Percentiles rank a stretch among this genome's conserved stretches.
These are phyloP conservation scores for Macrolepiota fuliginosa DNA, from an alignment of 768 basidiomycete genomes.

Conservation along the genomic window DNA sequence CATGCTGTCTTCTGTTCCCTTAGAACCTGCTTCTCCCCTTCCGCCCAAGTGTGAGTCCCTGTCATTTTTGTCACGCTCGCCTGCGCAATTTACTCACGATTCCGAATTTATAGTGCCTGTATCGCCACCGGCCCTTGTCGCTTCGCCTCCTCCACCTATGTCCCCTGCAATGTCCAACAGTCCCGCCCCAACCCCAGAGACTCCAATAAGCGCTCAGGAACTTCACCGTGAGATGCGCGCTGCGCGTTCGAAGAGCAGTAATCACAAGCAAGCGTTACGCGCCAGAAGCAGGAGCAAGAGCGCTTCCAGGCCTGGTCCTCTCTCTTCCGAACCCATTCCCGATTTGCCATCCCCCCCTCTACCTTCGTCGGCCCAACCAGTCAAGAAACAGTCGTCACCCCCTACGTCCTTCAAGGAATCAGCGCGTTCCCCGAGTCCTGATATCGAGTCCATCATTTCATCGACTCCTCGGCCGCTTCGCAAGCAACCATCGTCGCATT, in stretches of 20 bases:
- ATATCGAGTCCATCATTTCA: constrained; percentile 24
- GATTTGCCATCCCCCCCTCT: background rate
- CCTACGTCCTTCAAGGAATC: constrained; percentile 1
- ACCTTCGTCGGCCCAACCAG: background rate
- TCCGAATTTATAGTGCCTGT: background rate
- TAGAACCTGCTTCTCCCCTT: background rate
- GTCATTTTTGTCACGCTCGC: background rate
- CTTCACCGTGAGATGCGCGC: constrained; percentile 3
- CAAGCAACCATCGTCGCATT: constrained; percentile 1
- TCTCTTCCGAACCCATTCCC: background rate
- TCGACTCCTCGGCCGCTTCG: constrained; percentile 19
- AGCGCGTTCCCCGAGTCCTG: constrained; percentile 21
- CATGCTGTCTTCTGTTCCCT: background rate
- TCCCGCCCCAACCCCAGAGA: background rate
- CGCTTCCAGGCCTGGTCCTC: background rate
- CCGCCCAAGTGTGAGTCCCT: background rate
- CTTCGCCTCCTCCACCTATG: background rate
- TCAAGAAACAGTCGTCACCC: background rate
- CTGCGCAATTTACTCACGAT: background rate
- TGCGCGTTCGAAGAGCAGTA: constrained; percentile 3
- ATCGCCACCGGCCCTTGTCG: background rate
- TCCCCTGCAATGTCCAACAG: background rate
- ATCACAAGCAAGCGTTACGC: constrained; percentile 1
- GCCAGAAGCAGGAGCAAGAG: constrained; percentile 7
- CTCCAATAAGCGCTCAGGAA: constrained; percentile 1